These are phyloP conservation scores for Hyaloperonospora arabidopsidis DNA, from an alignment of 352 stramenopile species.

Conservation along the genomic window DNA sequence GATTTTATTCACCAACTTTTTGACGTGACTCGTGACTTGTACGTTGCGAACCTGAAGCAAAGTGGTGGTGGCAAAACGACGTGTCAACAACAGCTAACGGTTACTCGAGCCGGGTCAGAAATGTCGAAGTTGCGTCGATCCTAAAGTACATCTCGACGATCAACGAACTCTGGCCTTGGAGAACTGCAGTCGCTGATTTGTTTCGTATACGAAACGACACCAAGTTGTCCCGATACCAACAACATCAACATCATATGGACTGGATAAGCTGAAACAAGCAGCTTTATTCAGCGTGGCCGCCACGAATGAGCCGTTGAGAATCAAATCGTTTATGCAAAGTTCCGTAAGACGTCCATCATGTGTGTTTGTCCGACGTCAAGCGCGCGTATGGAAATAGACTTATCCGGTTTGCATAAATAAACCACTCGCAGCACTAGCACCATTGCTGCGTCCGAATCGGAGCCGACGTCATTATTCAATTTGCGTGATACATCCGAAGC, in stretches of 20 bases:
- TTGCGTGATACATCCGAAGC: slow-evolving; percentile 15
- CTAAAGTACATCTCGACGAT: too few relatives aligned
- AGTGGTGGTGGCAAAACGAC: background rate
- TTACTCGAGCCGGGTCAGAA: background rate
- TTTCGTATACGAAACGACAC: too few relatives aligned
- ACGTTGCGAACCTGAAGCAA: too few relatives aligned
- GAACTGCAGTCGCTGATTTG: too few relatives aligned
- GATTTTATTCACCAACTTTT: too few relatives aligned
- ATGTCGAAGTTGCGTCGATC: too few relatives aligned
- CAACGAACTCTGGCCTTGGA: too few relatives aligned
- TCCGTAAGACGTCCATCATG: slow-evolving; percentile 31
- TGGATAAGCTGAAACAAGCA: too few relatives aligned
- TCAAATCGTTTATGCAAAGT: slow-evolving; percentile 19
- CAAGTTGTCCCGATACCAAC: too few relatives aligned
- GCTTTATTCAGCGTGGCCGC: background rate
- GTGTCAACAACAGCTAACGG: slow-evolving; percentile 1
- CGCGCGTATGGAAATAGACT: background rate
- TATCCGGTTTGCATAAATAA: too few relatives aligned
- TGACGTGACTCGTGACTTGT: too few relatives aligned
- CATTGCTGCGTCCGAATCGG: background rate
- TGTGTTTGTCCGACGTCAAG: slow-evolving; percentile 20
- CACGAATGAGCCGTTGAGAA: slow-evolving; percentile 13
- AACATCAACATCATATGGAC: too few relatives aligned
- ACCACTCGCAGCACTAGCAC: background rate
- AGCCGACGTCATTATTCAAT: slow-evolving; percentile 15